Evolutionary conservation across 768 basidiomycete species (phyloP).

Genomic region (Austroboletus eburneus): DNA sequence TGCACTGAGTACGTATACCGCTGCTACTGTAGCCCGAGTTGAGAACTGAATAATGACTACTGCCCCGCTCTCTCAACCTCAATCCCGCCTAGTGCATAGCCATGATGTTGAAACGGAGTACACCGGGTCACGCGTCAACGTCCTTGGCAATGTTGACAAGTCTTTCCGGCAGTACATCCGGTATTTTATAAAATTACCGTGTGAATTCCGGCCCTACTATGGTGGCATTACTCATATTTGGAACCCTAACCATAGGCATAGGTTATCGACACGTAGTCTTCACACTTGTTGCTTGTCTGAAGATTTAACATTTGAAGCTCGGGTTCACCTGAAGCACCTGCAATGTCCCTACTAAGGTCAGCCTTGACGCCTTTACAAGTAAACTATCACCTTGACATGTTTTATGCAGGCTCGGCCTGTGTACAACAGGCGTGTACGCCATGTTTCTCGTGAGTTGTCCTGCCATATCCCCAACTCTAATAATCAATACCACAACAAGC

Average conservation of each 20-base stretch:
- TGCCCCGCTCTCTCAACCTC: too few species aligned
- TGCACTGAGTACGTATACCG: too few species aligned
- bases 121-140: too few species aligned
- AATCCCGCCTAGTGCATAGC: too few species aligned
- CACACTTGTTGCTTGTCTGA: background rate
- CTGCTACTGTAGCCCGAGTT: too few species aligned
- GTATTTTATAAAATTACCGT: too few species aligned
- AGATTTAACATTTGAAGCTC: background rate
- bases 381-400: background rate
- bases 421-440: conserved; percentile 84
- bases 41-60: too few species aligned
- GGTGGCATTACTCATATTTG: background rate
- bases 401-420: conserved; percentile 56
- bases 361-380: background rate
- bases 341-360: conserved; percentile 28
- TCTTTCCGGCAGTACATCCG: too few species aligned
- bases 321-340: background rate
- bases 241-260: conserved; percentile 15
- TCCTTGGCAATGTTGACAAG: too few species aligned
- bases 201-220: background rate
- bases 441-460: conserved; percentile 74
- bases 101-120: too few species aligned
- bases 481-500: conserved; percentile 35
- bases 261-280: conserved; percentile 28
- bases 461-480: background rate